Evolutionary conservation across 129 eudicot genomes (phyloP).

Genomic region (Daucus carota): DNA sequence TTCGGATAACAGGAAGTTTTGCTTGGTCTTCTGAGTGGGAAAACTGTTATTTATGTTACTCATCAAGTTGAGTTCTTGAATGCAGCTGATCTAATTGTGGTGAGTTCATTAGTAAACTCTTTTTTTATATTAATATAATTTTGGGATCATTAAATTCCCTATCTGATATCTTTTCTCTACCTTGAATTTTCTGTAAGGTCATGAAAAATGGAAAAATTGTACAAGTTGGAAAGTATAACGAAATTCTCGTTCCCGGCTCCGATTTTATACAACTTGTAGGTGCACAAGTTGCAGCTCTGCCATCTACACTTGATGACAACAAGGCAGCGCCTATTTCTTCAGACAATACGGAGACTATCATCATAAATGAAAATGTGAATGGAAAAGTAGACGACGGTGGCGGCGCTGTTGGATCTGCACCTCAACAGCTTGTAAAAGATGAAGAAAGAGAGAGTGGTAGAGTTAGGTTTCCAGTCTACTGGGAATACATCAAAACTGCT

Average conservation of each 20-base stretch:
- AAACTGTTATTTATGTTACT: slow-evolving; percentile 73
- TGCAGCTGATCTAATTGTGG: slow-evolving; percentile 68
- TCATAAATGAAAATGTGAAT: neutral
- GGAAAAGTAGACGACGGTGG: neutral
- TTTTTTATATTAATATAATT: slow-evolving; percentile 1
- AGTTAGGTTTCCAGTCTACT: slow-evolving; percentile 57
- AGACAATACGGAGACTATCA: slow-evolving; percentile 21
- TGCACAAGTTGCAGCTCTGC: slow-evolving; percentile 47
- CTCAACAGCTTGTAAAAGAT: slow-evolving; percentile 69
- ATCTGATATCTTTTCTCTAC: neutral
- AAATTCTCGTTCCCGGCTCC: slow-evolving; percentile 53
- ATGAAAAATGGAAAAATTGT: slow-evolving; percentile 64
- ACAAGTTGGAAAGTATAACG: slow-evolving; percentile 79
- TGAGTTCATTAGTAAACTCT: slow-evolving; percentile 18
- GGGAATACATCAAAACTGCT: slow-evolving; percentile 72
- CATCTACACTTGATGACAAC: slow-evolving; percentile 72
- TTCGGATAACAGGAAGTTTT: slow-evolving; percentile 55
- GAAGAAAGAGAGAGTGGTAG: slow-evolving; percentile 85
- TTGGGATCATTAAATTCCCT: neutral
- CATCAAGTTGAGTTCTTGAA: slow-evolving; percentile 95
- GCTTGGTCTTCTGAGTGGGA: slow-evolving; percentile 43
- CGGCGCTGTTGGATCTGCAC: neutral
- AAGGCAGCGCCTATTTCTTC: slow-evolving; percentile 46
- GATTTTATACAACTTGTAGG: slow-evolving; percentile 79
- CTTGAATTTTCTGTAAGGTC: slow-evolving; percentile 29